Conservation (phyloP, 345 rosid genomes). For the Eucalyptus camaldulensis region DNA sequence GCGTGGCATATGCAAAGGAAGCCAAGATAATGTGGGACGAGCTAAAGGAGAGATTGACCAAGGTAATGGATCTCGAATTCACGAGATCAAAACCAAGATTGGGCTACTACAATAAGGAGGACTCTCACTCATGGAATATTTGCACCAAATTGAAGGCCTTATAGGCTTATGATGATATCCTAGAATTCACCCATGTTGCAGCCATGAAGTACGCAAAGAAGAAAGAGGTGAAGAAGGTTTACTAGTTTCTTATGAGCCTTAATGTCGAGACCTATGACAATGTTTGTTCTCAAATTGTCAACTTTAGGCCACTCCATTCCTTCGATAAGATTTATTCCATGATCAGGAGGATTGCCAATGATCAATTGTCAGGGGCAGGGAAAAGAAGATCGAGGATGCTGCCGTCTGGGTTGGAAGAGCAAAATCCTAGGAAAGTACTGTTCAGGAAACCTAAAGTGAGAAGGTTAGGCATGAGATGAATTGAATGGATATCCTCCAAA, state of each 20-base stretch:
- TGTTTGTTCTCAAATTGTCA: neutral
- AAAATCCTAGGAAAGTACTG: neutral
- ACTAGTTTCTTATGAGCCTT: neutral
- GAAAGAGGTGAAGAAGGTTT: neutral
- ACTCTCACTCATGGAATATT: neutral
- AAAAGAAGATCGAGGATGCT: no score
- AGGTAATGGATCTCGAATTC: neutral
- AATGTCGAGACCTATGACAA: neutral
- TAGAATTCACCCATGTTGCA: neutral
- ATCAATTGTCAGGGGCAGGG: neutral
- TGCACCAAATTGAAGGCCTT: neutral
- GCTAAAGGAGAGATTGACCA: neutral
- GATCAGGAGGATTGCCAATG: neutral
- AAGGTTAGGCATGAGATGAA: neutral
- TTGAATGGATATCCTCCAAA: neutral
- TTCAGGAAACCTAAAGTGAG: neutral
- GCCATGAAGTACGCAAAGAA: neutral
- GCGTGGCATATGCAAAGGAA: neutral
- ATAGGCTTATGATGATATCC: neutral
- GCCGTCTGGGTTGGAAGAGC: neutral
- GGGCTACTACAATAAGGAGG: neutral
- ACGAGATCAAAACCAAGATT: neutral
- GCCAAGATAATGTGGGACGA: neutral
- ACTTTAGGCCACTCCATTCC: neutral
- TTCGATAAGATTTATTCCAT: neutral